Evolutionary conservation across 805 yeast genomes (phyloP).

Genomic region (Kurtzmaniella fragi): DNA sequence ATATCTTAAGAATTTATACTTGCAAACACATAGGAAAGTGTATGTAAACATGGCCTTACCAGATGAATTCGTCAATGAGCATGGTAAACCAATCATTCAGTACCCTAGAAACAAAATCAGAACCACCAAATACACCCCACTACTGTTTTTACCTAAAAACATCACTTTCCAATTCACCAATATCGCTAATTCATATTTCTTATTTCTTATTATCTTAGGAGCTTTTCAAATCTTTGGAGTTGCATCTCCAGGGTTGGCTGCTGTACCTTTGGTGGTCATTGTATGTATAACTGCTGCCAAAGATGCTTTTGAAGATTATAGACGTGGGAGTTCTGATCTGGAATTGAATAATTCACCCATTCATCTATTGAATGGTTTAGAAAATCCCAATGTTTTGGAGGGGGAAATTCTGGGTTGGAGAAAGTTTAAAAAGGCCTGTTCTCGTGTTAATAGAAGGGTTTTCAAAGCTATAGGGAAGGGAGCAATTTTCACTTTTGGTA

Average conservation of each 20-base stretch:
- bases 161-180: constrained; percentile 50
- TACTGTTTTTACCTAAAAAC: constrained; percentile 54
- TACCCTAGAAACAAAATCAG: constrained; percentile 56
- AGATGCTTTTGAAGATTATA: constrained; percentile 74
- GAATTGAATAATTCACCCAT: constrained; percentile 66
- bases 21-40: constrained; percentile 37
- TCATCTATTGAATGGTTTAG: constrained; percentile 48
- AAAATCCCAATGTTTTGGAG: constrained; percentile 52
- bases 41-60: constrained; percentile 51
- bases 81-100: constrained; percentile 25
- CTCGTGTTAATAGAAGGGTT: constrained; percentile 23
- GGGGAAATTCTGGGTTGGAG: constrained; percentile 64
- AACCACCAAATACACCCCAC: constrained; percentile 59
- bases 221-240: constrained; percentile 70
- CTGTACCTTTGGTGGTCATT: constrained; percentile 78
- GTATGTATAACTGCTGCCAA: constrained; percentile 69
- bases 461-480: constrained; percentile 7
- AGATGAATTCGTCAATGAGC: constrained; percentile 25
- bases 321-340: constrained; percentile 57
- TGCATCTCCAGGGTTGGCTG: constrained; percentile 64
- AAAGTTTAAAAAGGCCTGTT: constrained; percentile 54
- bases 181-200: constrained; percentile 57
- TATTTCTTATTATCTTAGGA: constrained; percentile 51
- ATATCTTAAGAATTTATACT: constrained; percentile 32
- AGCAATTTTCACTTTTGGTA: constrained; percentile 20